Evolutionary conservation across 2,329 filamentous ascomycete species (phyloP), one percentile per base, ranked within the genome.

Genomic region (Botrytis medusae): DNA sequence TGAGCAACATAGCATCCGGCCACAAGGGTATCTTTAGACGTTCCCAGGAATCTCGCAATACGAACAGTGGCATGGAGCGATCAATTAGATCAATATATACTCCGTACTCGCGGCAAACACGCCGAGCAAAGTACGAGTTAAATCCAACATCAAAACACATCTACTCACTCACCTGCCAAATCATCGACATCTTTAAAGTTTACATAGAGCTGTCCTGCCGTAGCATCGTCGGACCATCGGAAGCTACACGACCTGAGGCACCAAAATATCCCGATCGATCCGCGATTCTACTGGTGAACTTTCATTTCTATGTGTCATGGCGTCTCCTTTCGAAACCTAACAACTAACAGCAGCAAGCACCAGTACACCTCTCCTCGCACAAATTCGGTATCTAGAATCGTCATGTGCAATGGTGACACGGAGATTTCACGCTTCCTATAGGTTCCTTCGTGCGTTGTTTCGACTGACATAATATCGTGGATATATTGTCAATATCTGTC

Each of bases 251-350:
- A n/a, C 61, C 61, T 63, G 61, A 63, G 61, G 61, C 61, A 44
- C n/a, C 25, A 12, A 29, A 22, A 18, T 7, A 4, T 22, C n/a
- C 25, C 34, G 34, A 62, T 16, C n/a, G 51, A 54, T 29, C 40
- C 6, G 9, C n/a, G 22, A 44, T 16, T 29, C 60, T 44, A 67
- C 44, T 46, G 48, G 51, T 7, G 40, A 25, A 29, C 32, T 25
- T 32, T 22, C 9, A 44, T 62, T 71, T 71, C 34, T 71, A 71
- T 71, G 59, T 71, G 69, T 71, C 69, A 71, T 71, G 34, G 69
- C 46, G 34, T 65, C 69, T 32, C 32, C 37, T 12, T 65, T 32
- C 25, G n/a, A 40, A 65, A 51, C n/a, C 9, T 25, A 34, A 61
- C 40, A 7, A 32, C n/a, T 22, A 32, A 16, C 51, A 34, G 10